Conservation (phyloP, 2,329 filamentous ascomycete genomes). For the Fusarium longipes region DNA sequence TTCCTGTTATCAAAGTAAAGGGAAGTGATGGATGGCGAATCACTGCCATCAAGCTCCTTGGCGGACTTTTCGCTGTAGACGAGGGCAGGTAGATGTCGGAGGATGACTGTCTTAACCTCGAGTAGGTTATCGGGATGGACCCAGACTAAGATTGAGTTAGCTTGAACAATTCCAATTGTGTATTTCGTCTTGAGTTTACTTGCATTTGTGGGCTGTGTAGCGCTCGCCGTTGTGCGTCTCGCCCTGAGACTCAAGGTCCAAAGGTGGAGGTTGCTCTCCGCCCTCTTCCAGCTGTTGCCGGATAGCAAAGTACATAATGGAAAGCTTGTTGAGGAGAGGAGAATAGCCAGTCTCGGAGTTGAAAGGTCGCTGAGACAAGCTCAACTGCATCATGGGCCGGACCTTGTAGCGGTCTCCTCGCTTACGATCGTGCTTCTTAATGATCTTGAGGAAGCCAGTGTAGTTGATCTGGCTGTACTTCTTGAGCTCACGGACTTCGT, state of each 20-base stretch:
- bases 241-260: conserved; percentile 63
- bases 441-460: conserved; percentile 96
- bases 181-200: conserved; percentile 45
- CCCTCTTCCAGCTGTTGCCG: conserved; percentile 79
- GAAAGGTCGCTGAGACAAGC: conserved; percentile 88
- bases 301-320: conserved; percentile 95
- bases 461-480: conserved; percentile 98
- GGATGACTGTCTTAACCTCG: conserved; percentile 95
- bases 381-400: conserved; percentile 89
- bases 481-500: conserved; percentile 91
- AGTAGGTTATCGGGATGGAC: conserved; percentile 94
- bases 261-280: conserved; percentile 55
- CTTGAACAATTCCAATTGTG: background rate
- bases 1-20: conserved; percentile 93
- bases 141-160: conserved; percentile 72
- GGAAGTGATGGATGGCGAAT: conserved; percentile 92
- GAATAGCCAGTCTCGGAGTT: conserved; percentile 92
- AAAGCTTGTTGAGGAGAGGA: conserved; percentile 88
- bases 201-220: conserved; percentile 90
- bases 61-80: conserved; percentile 91
- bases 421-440: conserved; percentile 98
- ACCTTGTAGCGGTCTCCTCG: conserved; percentile 88
- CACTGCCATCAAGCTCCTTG: conserved; percentile 81
- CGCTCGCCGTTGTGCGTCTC: conserved; percentile 73
- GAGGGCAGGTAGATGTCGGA: conserved; percentile 88